Evolutionary conservation across 225 moss, liverwort and hornwort genomes (phyloP), one percentile per base, ranked within the genome.

Genomic region (Pseudisothecium myosuroides): DNA sequence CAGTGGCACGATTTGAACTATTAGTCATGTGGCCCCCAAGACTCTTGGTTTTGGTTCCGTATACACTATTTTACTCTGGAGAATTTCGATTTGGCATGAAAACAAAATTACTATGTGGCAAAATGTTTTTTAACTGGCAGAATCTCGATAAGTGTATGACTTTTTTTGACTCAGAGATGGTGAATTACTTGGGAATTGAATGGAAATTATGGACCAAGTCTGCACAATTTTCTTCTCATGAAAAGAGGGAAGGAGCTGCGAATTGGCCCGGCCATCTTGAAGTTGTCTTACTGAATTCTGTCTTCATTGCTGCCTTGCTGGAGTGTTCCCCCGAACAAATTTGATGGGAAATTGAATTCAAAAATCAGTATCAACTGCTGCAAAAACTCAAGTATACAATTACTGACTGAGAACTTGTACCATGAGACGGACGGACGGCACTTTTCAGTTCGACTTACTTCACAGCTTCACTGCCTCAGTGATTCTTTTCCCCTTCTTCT

Each of bases 361-460:
- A 31, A 59, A 60, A 36, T 5, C 12, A 9, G 2, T 27, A 19
- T 8, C 41, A 60, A 21, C 8, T 41, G 60, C 81, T 60, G 59
- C 59, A 81, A 59, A 31, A 60, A 56, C 3, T 39, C 88, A 90
- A 55, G 87, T 74, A 72, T 75, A 72, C 79, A 79, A 34, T 39
- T n/a, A n/a, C n/a, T n/a, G n/a, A n/a, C n/a, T n/a, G 76, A 88
- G 74, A 58, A 62, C 18, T 32, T 88, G 56, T 94, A 92, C 82
- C 98, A 97, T 87, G 96, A 96, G 89, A 95, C n/a, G n/a, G n/a
- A n/a, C n/a, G n/a, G 90, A 41, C 94, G 91, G 89, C 91, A 89
- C n/a, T n/a, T 92, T 94, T 47, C 93, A 94, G 73, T 88, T 96
- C 54, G 92, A 94, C 65, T 43, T 91, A 91, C 64, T 81, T 26